phyloP scores from a whole-genome alignment of 192 early-diverging fungal genomes.

The Mortierella claussenii region DNA sequence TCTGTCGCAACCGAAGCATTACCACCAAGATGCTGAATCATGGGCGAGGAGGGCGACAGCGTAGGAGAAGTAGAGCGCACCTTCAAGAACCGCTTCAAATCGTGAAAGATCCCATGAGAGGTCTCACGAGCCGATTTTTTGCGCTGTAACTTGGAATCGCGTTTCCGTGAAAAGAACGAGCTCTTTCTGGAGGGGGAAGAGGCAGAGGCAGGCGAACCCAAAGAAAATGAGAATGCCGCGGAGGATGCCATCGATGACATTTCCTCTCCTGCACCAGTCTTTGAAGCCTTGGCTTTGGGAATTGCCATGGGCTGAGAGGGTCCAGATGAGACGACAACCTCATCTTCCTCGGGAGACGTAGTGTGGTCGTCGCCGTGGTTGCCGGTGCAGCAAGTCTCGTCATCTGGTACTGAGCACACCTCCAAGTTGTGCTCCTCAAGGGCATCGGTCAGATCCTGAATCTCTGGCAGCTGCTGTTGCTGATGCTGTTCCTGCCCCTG shows the following conservation, averaged over 20 bases:
- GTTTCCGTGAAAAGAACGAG: conserved; percentile 18
- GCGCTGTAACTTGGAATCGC: conserved; percentile 14
- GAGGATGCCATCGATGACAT: background rate
- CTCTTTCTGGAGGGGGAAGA: conserved; percentile 1
- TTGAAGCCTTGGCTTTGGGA: conserved; percentile 4
- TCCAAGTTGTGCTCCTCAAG: conserved; percentile 1
- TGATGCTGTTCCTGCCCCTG: too few relatives aligned
- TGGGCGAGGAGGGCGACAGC: conserved; percentile 7
- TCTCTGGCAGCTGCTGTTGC: background rate
- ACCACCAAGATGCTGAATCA: background rate
- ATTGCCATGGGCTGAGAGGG: conserved; percentile 7
- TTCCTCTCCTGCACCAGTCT: background rate
- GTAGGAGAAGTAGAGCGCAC: conserved; percentile 9
- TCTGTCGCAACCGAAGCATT: background rate
- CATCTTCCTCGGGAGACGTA: background rate
- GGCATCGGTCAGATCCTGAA: conserved; percentile 2
- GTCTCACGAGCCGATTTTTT: conserved; percentile 26
- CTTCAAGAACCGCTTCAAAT: conserved; percentile 39
- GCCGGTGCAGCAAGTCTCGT: background rate
- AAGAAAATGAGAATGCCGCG: background rate
- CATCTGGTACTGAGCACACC: background rate
- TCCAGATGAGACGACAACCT: background rate
- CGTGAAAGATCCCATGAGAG: conserved; percentile 39
- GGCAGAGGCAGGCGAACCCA: background rate
- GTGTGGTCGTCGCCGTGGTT: background rate